These are phyloP conservation scores for Euphorbia pulcherrima DNA, from an alignment of 345 rosid species.

Conservation along the genomic window DNA sequence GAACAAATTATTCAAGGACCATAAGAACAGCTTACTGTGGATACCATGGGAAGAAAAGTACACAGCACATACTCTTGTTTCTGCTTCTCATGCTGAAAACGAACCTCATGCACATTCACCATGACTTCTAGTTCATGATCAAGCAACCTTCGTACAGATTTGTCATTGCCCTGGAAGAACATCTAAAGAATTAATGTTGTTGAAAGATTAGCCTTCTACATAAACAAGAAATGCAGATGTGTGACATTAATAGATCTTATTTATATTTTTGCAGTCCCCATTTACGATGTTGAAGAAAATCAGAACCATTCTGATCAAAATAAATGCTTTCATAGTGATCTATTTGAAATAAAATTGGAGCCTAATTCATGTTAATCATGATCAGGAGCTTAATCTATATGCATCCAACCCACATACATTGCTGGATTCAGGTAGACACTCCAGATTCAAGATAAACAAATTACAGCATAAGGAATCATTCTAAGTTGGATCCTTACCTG, in stretches of 20 bases:
- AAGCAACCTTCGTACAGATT: conserved; percentile 86
- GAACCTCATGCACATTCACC: conserved; percentile 98
- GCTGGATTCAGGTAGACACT: not conserved
- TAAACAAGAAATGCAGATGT: not conserved
- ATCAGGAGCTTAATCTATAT: conserved; percentile 13
- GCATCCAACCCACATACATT: conserved; percentile 8
- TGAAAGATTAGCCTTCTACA: conserved; percentile 2
- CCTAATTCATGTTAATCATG: conserved; percentile 15
- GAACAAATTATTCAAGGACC: conserved; percentile 1
- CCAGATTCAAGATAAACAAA: conserved; percentile 15
- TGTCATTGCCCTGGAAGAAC: conserved; percentile 66
- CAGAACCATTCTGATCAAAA: not conserved
- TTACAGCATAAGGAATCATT: conserved; percentile 5
- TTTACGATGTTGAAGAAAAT: conserved; percentile 1
- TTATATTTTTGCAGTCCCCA: conserved; percentile 1
- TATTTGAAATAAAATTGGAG: conserved; percentile 9
- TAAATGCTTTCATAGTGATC: not conserved
- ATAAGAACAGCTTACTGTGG: not conserved
- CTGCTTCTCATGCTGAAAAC: conserved; percentile 91
- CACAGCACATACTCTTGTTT: conserved; percentile 73
- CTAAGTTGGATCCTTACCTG: conserved; percentile 42
- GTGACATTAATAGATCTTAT: not conserved
- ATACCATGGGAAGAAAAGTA: not conserved
- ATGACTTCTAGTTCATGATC: conserved; percentile 96
- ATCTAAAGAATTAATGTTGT: conserved; percentile 10